Evolutionary conservation across 106 monocot species (phyloP), one percentile per base, ranked within the genome.

Genomic region (Dendrobium huoshanense): DNA sequence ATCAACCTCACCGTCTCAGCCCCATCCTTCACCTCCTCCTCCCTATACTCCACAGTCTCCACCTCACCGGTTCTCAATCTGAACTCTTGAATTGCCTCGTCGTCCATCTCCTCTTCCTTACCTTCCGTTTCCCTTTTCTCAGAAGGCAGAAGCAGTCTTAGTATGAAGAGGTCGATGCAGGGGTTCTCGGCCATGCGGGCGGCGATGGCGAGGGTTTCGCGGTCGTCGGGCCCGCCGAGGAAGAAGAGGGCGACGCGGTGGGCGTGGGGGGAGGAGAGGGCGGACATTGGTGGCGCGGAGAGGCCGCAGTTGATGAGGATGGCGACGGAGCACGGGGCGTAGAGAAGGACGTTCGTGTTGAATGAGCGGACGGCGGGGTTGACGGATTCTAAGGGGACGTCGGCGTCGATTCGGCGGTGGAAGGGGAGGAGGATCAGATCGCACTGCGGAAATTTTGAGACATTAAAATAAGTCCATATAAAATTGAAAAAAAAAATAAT

Each of bases 151-250:
- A 91, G 85, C 1, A 87, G 72, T 9, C 91, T 59, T 1, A 92
- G 77, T 9, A 85, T 81, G 8, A 87, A 24, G 85, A 22, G 89
- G 2, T 17, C 44, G 4, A 88, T 58, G 1, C 67, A 75, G 0
- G 83, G 75, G 59, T 90, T 87, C 6, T 29, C 76, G 19, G 79
- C 84, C 91, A 96, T 84, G 42, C 88, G 82, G n/a, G 27, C 41
- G 25, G 78, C 86, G 43, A 87, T 73, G 8, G 91, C 79, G 7
- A 96, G 84, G 9, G 88, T 86, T 82, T 96, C 96, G 4, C 96
- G 86, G 82, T 96, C 93, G 78, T 96, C 93, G 2, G 55, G 58
- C 7, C 96, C 96, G 41, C 96, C 96, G 54, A 93, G 55, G 85
- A 93, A 96, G 84, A 90, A 83, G 11, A 90, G 84, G 1, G 72